Base-by-base conservation (phyloP, 495 filamentous ascomycete species). In the Hypoxylon cercidicola region DNA sequence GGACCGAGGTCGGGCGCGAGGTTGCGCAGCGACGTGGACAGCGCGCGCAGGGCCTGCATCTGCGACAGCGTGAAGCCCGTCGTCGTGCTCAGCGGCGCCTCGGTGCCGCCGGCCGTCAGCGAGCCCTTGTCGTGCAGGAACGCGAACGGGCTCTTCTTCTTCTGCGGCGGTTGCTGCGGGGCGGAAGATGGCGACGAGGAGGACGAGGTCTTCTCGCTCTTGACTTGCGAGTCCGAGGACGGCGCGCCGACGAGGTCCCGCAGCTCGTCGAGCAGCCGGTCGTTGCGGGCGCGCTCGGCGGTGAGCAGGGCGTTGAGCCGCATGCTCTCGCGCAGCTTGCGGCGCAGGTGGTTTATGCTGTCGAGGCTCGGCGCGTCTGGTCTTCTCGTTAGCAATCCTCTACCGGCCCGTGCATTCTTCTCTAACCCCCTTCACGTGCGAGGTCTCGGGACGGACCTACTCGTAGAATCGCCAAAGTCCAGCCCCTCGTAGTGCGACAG, bases 1-100 rank as follows among this genome's bases (percentile, higher is more conserved):
- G 68, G 1, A 76, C 78, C 23, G 4, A 93, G 68, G 3, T 81
- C 78, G 1, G 83, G 78, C 71, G 88, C 67, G 61, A 87, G 83
- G 0, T 85, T 85, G 16, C 87, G 79, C 52, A 99, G 75, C 19
- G 85, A 78, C 2, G 81, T 78, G 0, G 92, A 81, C 3, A 93
- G 78, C 3, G 84, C 77, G 51, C 91, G 85, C 23, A 99, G 81
- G 0, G 89, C 85, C 10, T 90, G 90, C 10, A 97, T 81, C 75
- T 99, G 95, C 0, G 88, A 89, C 15, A 92, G 76, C 3, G 89
- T 87, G 72, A 97, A 97, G 2, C 84, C 85, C 0, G 93, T 88
- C 4, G 92, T 89, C 0, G 91, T 93, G 12, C 88, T 88, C 0
- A 95, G 75, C 7, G 87, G 79, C 50, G 82, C 71, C 35, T 75